These are phyloP conservation scores for Tuber borchii DNA, from an alignment of 495 filamentous ascomycete species.

Conservation along the genomic window DNA sequence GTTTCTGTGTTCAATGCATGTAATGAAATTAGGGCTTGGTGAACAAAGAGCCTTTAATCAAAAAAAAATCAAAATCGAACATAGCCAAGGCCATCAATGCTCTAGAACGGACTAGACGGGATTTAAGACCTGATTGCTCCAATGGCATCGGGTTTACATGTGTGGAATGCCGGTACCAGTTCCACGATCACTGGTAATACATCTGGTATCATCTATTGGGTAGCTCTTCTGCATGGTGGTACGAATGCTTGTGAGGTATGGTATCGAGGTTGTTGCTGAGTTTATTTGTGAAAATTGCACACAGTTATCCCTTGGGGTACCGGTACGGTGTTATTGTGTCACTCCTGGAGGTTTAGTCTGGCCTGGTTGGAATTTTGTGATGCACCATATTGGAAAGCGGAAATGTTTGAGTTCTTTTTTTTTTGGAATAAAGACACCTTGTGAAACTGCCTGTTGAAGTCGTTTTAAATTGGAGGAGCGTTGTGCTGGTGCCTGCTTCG, in stretches of 20 bases:
- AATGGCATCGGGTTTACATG: background rate
- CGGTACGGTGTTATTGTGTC: background rate
- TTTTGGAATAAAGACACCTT: background rate
- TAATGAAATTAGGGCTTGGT: slow-evolving; percentile 5
- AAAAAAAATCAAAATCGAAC: background rate
- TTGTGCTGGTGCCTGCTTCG: background rate
- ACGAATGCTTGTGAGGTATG: background rate
- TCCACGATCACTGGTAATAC: background rate
- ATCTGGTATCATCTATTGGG: background rate
- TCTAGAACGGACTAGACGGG: background rate
- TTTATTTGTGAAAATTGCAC: background rate
- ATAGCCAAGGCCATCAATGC: background rate
- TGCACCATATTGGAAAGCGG: background rate
- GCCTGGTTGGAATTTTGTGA: background rate
- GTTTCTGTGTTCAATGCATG: background rate
- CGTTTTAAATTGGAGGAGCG: background rate
- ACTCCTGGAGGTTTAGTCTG: background rate
- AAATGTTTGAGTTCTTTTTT: background rate
- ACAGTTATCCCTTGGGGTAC: background rate
- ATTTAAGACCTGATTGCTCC: background rate
- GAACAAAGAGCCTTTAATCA: background rate
- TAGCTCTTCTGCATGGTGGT: background rate
- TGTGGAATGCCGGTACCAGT: background rate
- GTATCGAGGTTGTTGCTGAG: background rate
- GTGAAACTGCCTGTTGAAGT: background rate